Evolutionary conservation across 805 yeast genomes (phyloP).

Genomic region (Metschnikowia anglica): DNA sequence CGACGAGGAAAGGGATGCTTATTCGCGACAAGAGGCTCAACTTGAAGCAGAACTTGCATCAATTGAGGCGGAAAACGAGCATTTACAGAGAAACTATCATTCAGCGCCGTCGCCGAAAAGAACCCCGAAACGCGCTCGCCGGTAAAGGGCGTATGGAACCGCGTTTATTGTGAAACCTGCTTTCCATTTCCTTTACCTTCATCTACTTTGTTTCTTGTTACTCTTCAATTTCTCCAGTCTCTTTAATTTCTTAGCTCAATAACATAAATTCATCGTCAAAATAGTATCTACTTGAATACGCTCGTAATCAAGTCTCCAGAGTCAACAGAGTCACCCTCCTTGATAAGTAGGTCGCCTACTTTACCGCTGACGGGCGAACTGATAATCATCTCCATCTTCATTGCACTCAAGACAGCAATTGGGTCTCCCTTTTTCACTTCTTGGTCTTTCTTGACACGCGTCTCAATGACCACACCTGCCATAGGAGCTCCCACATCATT

Average conservation of each 20-base stretch:
- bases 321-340: conserved; percentile 94
- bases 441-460: conserved; percentile 82
- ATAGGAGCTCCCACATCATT: conserved; percentile 97
- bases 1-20: conserved; percentile 22
- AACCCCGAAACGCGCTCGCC: conserved; percentile 26
- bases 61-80: conserved; percentile 30
- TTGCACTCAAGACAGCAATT: conserved; percentile 88
- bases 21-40: conserved; percentile 22
- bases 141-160: neutral
- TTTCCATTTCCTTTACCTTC: neutral
- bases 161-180: neutral
- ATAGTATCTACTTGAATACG: conserved; percentile 24
- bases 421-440: conserved; percentile 97
- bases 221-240: no score
- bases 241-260: neutral
- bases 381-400: conserved; percentile 99
- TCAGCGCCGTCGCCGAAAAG: conserved; percentile 23
- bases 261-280: conserved; percentile 1
- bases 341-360: conserved; percentile 71
- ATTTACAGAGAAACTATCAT: conserved; percentile 23
- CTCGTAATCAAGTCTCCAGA: conserved; percentile 78
- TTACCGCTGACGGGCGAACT: conserved; percentile 87
- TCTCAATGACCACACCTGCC: conserved; percentile 98
- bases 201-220: neutral
- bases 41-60: conserved; percentile 26